Base-by-base conservation (phyloP, 2,329 filamentous ascomycete genomes). In the Colletotrichum viniferum region DNA sequence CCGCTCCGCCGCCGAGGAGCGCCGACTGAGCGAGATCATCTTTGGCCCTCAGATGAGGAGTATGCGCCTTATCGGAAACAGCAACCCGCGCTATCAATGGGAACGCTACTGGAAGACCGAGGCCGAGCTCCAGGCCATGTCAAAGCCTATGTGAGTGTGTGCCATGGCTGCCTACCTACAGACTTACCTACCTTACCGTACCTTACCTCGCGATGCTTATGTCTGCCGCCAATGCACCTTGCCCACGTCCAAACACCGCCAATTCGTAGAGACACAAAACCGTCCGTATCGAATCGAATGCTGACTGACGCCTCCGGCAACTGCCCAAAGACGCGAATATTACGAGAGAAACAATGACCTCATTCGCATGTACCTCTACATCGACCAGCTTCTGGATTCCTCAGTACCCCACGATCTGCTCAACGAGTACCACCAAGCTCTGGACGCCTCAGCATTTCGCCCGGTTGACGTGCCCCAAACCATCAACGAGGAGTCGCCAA, bases 361-460 rank as follows among this genome's bases (percentile, higher is more conserved):
- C 58, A 92, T 98, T 74, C 94, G 97, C 83, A 94, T 98, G 82
- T 98, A 98, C 83, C 89, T 97, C 77, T 98, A 97, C 83, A 98
- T 98, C 79, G 96, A 98, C 85, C 92, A 94, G 68, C 88, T 98
- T 72, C 90, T 98, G 76, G 96, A 98, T 85, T 98, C 95, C 10
- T 96, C 95, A 34, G 91, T 98, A n/a, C 96, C 96, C 3, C 96
- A 98, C 81, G 93, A 96, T 80, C 88, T 98, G 60, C 92, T 98
- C 73, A 96, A 97, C 81, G 96, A 98, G 84, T 98, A 98, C 84
- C 93, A 84, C 43, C 83, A 93, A 77, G 87, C 93, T 77, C 87
- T 92, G 65, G 87, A 90, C 58, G 87, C 87, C 24, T 89, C 87
- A 52, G 88, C 88, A 28, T 88, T 91, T 77, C 87, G 87, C 63